Conservation (phyloP, 2,329 filamentous ascomycete species). For the Nigrospora oryzae region DNA sequence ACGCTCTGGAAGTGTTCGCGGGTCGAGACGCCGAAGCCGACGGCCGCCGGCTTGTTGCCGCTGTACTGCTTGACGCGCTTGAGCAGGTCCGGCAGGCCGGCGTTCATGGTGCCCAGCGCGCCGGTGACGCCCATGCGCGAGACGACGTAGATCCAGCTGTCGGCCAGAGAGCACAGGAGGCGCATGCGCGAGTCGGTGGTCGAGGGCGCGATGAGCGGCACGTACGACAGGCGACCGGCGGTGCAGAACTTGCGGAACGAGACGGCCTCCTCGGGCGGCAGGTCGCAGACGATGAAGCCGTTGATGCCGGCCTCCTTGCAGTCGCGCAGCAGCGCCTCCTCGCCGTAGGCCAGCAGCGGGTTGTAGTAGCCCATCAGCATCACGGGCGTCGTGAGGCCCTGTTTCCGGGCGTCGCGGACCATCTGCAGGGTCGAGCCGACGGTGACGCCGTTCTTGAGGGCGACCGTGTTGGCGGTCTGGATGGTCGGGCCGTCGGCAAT, state of each 20-base stretch:
- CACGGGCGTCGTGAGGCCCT: conserved; percentile 73
- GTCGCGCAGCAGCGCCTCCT: conserved; percentile 79
- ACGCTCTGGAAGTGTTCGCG: conserved; percentile 87
- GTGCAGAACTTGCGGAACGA: conserved; percentile 82
- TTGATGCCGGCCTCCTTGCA: conserved; percentile 80
- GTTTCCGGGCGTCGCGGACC: conserved; percentile 69
- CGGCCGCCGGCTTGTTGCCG: conserved; percentile 79
- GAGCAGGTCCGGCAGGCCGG: conserved; percentile 73
- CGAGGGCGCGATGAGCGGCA: conserved; percentile 90
- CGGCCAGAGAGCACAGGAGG: conserved; percentile 89
- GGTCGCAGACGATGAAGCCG: conserved; percentile 92
- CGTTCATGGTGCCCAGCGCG: conserved; percentile 73
- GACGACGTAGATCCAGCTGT: conserved; percentile 98
- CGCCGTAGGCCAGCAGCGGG: conserved; percentile 86
- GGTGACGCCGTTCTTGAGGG: conserved; percentile 81
- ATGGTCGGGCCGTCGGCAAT: conserved; percentile 98
- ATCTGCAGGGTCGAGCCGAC: conserved; percentile 73
- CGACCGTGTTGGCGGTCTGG: conserved; percentile 87
- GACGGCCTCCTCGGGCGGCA: conserved; percentile 92
- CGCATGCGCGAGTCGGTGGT: conserved; percentile 93
- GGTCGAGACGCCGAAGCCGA: conserved; percentile 95
- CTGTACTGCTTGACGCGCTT: conserved; percentile 86
- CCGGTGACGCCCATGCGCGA: conserved; percentile 96
- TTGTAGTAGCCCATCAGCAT: conserved; percentile 99
- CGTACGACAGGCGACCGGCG: conserved; percentile 78